These are phyloP conservation scores for Botryotinia narcissicola DNA, from an alignment of 2,329 filamentous ascomycete genomes.

Conservation along the genomic window DNA sequence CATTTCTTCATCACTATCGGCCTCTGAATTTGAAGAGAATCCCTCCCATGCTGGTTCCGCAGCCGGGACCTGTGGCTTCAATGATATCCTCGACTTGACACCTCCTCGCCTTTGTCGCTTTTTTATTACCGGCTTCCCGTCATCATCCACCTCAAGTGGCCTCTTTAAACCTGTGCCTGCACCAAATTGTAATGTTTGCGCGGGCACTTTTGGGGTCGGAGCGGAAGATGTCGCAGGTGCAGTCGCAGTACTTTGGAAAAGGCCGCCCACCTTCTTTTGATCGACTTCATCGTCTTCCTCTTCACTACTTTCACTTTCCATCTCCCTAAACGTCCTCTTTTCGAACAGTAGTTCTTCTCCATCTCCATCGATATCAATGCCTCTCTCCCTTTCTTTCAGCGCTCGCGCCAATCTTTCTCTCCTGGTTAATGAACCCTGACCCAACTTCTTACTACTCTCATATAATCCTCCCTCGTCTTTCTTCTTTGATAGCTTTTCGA, in stretches of 20 bases:
- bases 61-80: slow-evolving; percentile 43
- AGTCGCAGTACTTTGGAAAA: slow-evolving; percentile 22
- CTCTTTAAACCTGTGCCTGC: slow-evolving; percentile 82
- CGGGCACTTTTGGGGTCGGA: not conserved
- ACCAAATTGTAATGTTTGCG: slow-evolving; percentile 23
- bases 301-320: slow-evolving; percentile 38
- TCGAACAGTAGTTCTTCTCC: slow-evolving; percentile 55
- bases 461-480: slow-evolving; percentile 82
- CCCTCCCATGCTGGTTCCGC: slow-evolving; percentile 60
- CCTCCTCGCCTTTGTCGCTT: slow-evolving; percentile 74
- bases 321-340: slow-evolving; percentile 37
- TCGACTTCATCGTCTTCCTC: slow-evolving; percentile 26
- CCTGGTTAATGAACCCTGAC: slow-evolving; percentile 69
- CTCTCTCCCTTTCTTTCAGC: slow-evolving; percentile 48
- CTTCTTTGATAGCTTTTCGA: slow-evolving; percentile 76
- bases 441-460: slow-evolving; percentile 73
- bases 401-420: slow-evolving; percentile 64
- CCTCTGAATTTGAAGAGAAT: slow-evolving; percentile 52
- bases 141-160: slow-evolving; percentile 75
- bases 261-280: not conserved
- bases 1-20: slow-evolving; percentile 39
- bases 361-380: slow-evolving; percentile 31
- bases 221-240: not conserved
- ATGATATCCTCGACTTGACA: slow-evolving; percentile 55
- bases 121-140: slow-evolving; percentile 74